Base-by-base conservation (phyloP, 2,329 filamentous ascomycete species). In the Chaetomiaceae sp. region DNA sequence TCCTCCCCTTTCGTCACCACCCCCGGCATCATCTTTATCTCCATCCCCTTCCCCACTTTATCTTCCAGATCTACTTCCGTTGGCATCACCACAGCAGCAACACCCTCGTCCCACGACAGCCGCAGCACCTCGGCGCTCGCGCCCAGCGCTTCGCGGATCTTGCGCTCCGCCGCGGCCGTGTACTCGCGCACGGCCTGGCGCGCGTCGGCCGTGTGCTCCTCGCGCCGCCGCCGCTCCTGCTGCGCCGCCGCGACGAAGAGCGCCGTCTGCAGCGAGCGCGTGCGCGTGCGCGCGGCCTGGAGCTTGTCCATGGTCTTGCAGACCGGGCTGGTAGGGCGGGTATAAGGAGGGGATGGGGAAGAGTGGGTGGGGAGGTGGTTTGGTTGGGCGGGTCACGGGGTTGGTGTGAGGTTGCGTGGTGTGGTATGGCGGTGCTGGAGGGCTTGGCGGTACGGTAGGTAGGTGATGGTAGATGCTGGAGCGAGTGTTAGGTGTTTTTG, bases 141-240 rank as follows among this genome's bases (percentile, higher is more conserved):
- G 8, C 42, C 29, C 8, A 46, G 19, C 2, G 46, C 49, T 6
- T 43, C 34, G 19, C 4, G 10, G 17, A 53, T 49, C 19, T 53
- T 53, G 10, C 19, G 36, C 20, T 45, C 19, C 5, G 51, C 45
- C 7, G 51, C 51, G 10, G 17, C 11, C 2, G 36, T 43, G 17
- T 53, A 47, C 6, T 29, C 12, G 6, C 12, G 27, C 8, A 45
- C 38, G 1, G 51, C 30, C n/a, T 24, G 35, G 11, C 14, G n/a
- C 15, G 29, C 27, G 37, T 53, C 48, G 6, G 42, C 29, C 11
- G 48, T 53, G 38, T 50, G 48, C 12, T 44, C 19, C 18, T 53
- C 44, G n/a, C 42, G 24, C 18, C 22, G 14, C 14, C 38, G 39
- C 15, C 36, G 11, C 9, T 46, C 40, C 2, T 17, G 26, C 20